Evolutionary conservation across 495 filamentous ascomycete genomes (phyloP).

Genomic region (Letharia lupina): DNA sequence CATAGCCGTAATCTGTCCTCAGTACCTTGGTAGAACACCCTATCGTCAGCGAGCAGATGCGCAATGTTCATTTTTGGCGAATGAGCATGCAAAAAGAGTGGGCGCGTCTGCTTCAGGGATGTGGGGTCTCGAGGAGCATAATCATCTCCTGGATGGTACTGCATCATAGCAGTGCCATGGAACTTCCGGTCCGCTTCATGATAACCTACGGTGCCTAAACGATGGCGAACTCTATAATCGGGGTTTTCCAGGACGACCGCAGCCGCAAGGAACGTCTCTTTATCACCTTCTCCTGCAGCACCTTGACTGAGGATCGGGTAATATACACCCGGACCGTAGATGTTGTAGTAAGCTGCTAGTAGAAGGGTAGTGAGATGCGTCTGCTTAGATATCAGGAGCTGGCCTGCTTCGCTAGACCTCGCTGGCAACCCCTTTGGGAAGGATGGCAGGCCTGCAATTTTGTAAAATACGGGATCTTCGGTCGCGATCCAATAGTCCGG

Average conservation of each 20-base stretch:
- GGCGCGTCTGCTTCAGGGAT: conserved; percentile 13
- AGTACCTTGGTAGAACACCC: conserved; percentile 24
- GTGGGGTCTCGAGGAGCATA: conserved; percentile 1
- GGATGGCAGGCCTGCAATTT: conserved; percentile 40
- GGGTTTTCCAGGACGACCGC: conserved; percentile 42
- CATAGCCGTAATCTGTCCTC: conserved; percentile 29
- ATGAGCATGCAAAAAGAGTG: conserved; percentile 31
- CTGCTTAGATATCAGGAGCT: conserved; percentile 49
- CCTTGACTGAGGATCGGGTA: conserved; percentile 51
- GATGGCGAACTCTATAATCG: conserved; percentile 44
- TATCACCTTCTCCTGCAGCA: conserved; percentile 52
- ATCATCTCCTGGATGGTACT: conserved; percentile 42
- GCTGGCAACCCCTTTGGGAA: conserved; percentile 34
- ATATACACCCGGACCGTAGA: conserved; percentile 50
- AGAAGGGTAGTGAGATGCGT: conserved; percentile 45
- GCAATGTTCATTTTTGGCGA: conserved; percentile 33
- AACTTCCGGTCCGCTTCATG: conserved; percentile 23
- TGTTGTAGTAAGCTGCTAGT: conserved; percentile 57
- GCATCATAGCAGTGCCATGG: conserved; percentile 38
- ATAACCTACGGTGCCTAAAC: conserved; percentile 37
- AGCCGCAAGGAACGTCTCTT: conserved; percentile 54
- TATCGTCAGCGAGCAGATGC: conserved; percentile 21
- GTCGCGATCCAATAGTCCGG: conserved; percentile 50
- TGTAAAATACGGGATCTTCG: conserved; percentile 45
- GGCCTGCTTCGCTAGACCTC: conserved; percentile 48